Base-by-base conservation (phyloP, 106 monocot species). In the Apostasia shenzhenica region DNA sequence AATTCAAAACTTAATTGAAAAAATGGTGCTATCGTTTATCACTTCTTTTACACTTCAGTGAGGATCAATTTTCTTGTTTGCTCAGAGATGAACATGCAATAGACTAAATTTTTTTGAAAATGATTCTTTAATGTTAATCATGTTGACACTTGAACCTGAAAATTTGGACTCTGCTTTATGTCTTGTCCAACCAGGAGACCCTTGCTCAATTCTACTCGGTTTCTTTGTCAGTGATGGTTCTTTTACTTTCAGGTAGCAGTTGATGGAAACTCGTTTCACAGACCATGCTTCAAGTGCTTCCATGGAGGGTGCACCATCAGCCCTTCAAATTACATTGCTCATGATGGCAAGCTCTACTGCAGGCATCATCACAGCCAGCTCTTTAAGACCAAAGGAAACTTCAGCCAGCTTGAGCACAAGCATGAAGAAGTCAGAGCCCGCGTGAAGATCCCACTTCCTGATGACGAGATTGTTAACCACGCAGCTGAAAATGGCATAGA, bases 261-360 rank as follows among this genome's bases (percentile, higher is more conserved):
- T 6, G 68, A 76, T 68, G 88, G 83, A 38, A 73, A 73, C 38
- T 45, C 83, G 48, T 84, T 84, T 68, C 89, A 89, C 78, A 82
- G 61, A 58, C 80, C 70, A 57, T 89, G 89, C 72, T 89, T 89
- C 82, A 89, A 85, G 70, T 89, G 89, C 73, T 67, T 45, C 14
- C 85, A 89, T 76, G 89, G 89, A 67, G 89, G 89, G 7, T 89
- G 89, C 65, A 60, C 67, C 4, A 89, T 89, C n/a, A 89, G 89
- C 79, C 85, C 85, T 52, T 89, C 89, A 41, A 89, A 85, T 70
- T 89, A 82, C 72, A 89, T 89, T 60, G 82, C 89, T 2, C 85
- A 89, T 56, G 89, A 89, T 42, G 85, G 89, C 1, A 85, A 50
- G 61, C 77, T 89, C 11, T 89, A 89, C 80, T 89, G 89, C 77